These are phyloP conservation scores for Chlorella sorokiniana DNA, from an alignment of 139 green algal genomes.

Conservation along the genomic window DNA sequence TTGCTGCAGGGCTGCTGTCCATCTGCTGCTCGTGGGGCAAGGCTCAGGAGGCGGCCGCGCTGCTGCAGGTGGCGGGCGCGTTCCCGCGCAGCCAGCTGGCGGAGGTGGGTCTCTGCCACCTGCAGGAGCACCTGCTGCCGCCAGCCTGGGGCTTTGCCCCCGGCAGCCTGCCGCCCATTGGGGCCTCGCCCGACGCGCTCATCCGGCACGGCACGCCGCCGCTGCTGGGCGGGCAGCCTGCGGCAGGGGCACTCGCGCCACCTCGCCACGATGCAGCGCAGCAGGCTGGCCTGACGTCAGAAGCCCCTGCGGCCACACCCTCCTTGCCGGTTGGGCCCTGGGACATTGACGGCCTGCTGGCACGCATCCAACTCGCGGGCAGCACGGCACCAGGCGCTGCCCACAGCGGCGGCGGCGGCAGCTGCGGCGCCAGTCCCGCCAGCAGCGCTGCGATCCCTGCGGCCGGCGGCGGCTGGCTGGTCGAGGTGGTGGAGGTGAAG, in stretches of 20 bases:
- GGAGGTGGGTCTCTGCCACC: constrained; percentile 53
- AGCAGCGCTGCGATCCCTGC: background rate
- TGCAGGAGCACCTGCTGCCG: constrained; percentile 26
- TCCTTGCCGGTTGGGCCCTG: background rate
- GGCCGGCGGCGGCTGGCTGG: background rate
- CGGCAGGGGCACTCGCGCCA: too few species aligned
- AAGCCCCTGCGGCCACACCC: background rate
- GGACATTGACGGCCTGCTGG: constrained; percentile 23
- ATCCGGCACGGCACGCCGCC: constrained; percentile 40
- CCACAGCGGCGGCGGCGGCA: background rate
- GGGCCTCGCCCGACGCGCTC: constrained; percentile 68
- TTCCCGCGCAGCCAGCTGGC: background rate
- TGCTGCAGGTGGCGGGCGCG: constrained; percentile 44
- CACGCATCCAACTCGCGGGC: constrained; percentile 16
- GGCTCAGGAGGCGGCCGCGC: constrained; percentile 62
- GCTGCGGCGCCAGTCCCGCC: background rate
- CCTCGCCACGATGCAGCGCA: background rate
- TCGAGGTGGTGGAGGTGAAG: constrained; percentile 81
- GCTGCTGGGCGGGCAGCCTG: background rate
- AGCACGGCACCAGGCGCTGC: too few species aligned
- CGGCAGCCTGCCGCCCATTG: constrained; percentile 60
- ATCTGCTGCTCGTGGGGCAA: constrained; percentile 73
- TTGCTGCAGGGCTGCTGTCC: constrained; percentile 25
- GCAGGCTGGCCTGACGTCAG: background rate
- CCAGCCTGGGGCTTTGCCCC: constrained; percentile 36